These are phyloP conservation scores for Talaromyces amestolkiae DNA, from an alignment of 2,329 filamentous ascomycete species.

Conservation along the genomic window DNA sequence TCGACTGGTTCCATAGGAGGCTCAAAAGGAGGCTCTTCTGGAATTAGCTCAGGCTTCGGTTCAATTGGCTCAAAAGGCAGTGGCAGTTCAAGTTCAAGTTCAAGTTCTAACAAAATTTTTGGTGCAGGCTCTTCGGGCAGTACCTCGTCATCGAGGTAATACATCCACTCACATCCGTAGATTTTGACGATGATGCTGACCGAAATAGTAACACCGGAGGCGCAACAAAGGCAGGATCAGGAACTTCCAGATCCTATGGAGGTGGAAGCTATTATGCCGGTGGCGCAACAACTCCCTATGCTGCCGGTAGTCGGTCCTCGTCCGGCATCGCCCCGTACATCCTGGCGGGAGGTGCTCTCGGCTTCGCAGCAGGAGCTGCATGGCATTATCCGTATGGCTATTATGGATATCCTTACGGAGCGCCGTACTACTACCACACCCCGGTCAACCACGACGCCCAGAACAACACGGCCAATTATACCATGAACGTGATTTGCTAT, in stretches of 20 bases:
- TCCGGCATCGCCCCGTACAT: conserved; percentile 52
- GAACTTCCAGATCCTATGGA: conserved; percentile 30
- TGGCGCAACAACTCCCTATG: conserved; percentile 53
- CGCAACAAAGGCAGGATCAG: conserved; percentile 9
- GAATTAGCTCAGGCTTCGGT: conserved; percentile 14
- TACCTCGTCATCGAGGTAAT: conserved; percentile 16
- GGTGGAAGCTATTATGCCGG: conserved; percentile 55
- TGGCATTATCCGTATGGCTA: conserved; percentile 56
- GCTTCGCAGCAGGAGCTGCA: conserved; percentile 50
- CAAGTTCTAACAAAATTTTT: conserved; percentile 12
- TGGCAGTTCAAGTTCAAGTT: conserved; percentile 14
- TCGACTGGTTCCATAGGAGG: conserved; percentile 21
- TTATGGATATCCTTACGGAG: conserved; percentile 55
- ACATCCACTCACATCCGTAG: neutral
- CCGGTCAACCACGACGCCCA: conserved; percentile 30
- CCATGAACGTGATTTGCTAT: conserved; percentile 55
- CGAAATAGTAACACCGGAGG: conserved; percentile 14
- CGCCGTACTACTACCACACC: conserved; percentile 49
- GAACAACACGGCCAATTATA: conserved; percentile 46
- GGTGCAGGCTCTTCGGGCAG: conserved; percentile 2
- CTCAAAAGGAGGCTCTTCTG: neutral
- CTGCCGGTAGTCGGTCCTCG: conserved; percentile 45
- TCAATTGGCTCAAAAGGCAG: neutral
- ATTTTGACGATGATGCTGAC: neutral
- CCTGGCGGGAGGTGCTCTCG: conserved; percentile 45